Percentiles rank a stretch among this genome's conserved stretches.
Conservation (phyloP, 116 monocot genomes). For the Posidonia oceanica region DNA sequence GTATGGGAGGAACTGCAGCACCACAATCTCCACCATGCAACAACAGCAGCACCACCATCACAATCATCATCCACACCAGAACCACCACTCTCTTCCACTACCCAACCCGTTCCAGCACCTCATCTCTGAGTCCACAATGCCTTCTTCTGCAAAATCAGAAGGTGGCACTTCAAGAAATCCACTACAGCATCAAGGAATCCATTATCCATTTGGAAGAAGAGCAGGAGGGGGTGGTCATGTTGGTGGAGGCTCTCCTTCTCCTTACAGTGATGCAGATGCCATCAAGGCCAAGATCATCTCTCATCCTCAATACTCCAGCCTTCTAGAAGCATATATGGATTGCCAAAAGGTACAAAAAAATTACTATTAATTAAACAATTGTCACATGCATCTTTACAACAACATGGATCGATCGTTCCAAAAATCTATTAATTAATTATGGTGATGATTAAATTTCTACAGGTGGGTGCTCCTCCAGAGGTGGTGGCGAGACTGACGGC, state of each 20-base stretch:
- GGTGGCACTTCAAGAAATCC: conserved; percentile 5
- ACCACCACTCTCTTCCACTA: not conserved
- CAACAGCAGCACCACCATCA: not conserved
- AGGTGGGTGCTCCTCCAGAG: conserved; percentile 76
- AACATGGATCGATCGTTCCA: not conserved
- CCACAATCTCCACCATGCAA: conserved; percentile 4
- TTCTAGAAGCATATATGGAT: conserved; percentile 84
- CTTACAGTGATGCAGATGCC: conserved; percentile 30
- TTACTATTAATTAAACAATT: not conserved
- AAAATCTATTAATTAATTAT: not conserved
- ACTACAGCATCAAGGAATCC: not conserved
- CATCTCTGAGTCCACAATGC: conserved; percentile 5
- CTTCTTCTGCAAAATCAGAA: conserved; percentile 4
- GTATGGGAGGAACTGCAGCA: conserved; percentile 12
- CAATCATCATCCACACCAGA: too few relatives aligned
- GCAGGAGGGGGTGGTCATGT: conserved; percentile 1
- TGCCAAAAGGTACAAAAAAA: conserved; percentile 71
- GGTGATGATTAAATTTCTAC: not conserved
- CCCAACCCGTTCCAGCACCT: conserved; percentile 8
- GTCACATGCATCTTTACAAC: too few relatives aligned
- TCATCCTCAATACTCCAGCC: conserved; percentile 73
- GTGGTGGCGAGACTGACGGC: conserved; percentile 46
- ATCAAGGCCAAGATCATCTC: conserved; percentile 93
- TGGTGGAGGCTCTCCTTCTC: not conserved
- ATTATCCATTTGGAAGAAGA: conserved; percentile 3